These are phyloP conservation scores for Colletotrichum higginsianum DNA, from an alignment of 2,329 filamentous ascomycete genomes.

Conservation along the genomic window DNA sequence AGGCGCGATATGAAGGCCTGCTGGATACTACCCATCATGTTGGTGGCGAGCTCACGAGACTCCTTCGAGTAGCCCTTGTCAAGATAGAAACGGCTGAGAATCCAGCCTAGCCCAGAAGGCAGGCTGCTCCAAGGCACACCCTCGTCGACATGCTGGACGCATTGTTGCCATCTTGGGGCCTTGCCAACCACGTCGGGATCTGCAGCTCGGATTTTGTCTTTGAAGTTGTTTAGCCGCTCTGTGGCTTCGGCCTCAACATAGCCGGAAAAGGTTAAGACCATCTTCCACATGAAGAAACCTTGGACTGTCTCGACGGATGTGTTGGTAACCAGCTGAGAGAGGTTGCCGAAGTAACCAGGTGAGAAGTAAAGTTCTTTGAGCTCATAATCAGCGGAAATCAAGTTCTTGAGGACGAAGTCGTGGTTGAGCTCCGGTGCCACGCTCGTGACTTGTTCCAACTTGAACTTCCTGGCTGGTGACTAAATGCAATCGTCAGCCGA, in stretches of 20 bases:
- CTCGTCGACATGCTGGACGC: slow-evolving; percentile 69
- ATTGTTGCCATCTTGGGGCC: slow-evolving; percentile 76
- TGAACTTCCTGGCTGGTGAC: slow-evolving; percentile 41
- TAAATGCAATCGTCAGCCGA: background rate
- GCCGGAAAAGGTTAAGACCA: slow-evolving; percentile 66
- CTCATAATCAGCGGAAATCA: slow-evolving; percentile 63
- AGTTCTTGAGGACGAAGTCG: slow-evolving; percentile 63
- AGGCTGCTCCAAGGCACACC: slow-evolving; percentile 25
- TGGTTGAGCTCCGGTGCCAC: slow-evolving; percentile 71
- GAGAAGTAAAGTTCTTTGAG: slow-evolving; percentile 58
- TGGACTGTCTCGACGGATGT: slow-evolving; percentile 70
- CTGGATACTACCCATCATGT: slow-evolving; percentile 80
- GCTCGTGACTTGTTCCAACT: slow-evolving; percentile 65
- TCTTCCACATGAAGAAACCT: slow-evolving; percentile 75
- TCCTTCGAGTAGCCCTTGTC: slow-evolving; percentile 77
- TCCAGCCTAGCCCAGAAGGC: slow-evolving; percentile 71
- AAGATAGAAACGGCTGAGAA: slow-evolving; percentile 79
- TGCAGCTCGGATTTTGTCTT: slow-evolving; percentile 5
- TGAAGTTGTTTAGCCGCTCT: slow-evolving; percentile 70
- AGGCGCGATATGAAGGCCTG: slow-evolving; percentile 75
- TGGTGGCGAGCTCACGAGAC: slow-evolving; percentile 76
- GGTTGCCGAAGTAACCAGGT: slow-evolving; percentile 71
- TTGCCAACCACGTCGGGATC: slow-evolving; percentile 51
- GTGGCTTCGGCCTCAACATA: slow-evolving; percentile 72
- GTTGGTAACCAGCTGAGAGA: slow-evolving; percentile 68